These are phyloP conservation scores for Cladosporium sp. DNA, from an alignment of 2,329 filamentous ascomycete species.

Conservation along the genomic window DNA sequence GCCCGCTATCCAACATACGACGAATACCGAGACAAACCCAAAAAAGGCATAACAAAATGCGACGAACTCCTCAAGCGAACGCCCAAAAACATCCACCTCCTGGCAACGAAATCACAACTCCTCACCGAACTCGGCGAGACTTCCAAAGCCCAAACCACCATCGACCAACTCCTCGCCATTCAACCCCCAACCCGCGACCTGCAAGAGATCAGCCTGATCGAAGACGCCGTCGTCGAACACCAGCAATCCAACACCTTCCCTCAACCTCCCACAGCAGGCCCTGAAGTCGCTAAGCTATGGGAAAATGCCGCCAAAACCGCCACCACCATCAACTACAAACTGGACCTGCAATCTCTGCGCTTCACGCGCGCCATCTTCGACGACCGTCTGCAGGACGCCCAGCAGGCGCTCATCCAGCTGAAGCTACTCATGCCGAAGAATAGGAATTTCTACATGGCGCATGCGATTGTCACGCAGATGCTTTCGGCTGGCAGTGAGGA, in stretches of 20 bases:
- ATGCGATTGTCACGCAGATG: slow-evolving; percentile 31
- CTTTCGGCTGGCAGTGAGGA: slow-evolving; percentile 27
- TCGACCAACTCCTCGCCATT: slow-evolving; percentile 23
- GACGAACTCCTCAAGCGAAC: slow-evolving; percentile 29
- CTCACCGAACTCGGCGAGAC: slow-evolving; percentile 19
- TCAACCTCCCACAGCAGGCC: slow-evolving; percentile 23
- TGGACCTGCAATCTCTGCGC: slow-evolving; percentile 26
- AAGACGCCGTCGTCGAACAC: slow-evolving; percentile 26
- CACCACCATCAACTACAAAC: slow-evolving; percentile 21
- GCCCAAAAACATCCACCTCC: slow-evolving; percentile 26
- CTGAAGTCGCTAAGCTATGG: slow-evolving; percentile 30
- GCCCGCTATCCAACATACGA: slow-evolving; percentile 32
- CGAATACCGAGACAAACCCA: slow-evolving; percentile 28
- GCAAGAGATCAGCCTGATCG: slow-evolving; percentile 25
- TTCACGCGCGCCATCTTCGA: slow-evolving; percentile 29
- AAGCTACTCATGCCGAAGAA: slow-evolving; percentile 29
- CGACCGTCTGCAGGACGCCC: slow-evolving; percentile 28
- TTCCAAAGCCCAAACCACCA: slow-evolving; percentile 19
- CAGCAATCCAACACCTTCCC: slow-evolving; percentile 24
- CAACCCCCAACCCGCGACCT: slow-evolving; percentile 25
- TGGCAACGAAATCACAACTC: slow-evolving; percentile 29
- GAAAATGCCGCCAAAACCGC: slow-evolving; percentile 26
- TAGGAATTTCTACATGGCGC: slow-evolving; percentile 30
- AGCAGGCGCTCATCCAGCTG: slow-evolving; percentile 32
- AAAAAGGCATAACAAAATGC: slow-evolving; percentile 30